Percentiles rank a stretch among this genome's conserved stretches.
Conservation (phyloP, 805 yeast genomes). For the Priceomyces melissophilus region DNA sequence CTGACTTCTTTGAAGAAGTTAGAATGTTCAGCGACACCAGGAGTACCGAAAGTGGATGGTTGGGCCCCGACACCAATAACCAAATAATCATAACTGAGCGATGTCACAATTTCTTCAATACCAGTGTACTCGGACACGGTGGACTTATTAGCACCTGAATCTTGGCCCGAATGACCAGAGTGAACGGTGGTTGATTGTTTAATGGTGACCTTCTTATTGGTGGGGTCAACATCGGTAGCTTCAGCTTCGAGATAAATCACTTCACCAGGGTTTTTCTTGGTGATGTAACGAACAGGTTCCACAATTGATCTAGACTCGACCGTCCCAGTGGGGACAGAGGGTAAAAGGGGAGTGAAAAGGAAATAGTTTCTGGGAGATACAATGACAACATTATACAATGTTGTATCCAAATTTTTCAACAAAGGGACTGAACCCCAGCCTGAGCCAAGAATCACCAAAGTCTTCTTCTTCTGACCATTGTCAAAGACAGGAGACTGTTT, state of each 20-base stretch:
- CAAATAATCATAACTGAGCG: conserved; percentile 70
- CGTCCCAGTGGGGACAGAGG: conserved; percentile 93
- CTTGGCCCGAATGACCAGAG: conserved; percentile 52
- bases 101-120: conserved; percentile 42
- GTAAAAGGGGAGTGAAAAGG: conserved; percentile 91
- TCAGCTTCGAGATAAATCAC: conserved; percentile 86
- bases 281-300: conserved; percentile 87
- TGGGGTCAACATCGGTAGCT: conserved; percentile 79
- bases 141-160: conserved; percentile 41
- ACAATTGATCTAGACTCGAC: conserved; percentile 86
- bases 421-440: conserved; percentile 95
- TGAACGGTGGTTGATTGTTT: conserved; percentile 56
- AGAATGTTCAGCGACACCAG: conserved; percentile 88
- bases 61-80: conserved; percentile 94
- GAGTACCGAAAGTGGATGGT: conserved; percentile 91
- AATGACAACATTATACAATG: conserved; percentile 82
- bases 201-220: conserved; percentile 58
- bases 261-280: conserved; percentile 75
- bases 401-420: conserved; percentile 79
- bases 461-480: conserved; percentile 62
- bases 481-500: conserved; percentile 57
- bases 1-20: conserved; percentile 85
- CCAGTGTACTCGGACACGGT: conserved; percentile 39
- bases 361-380: conserved; percentile 95
- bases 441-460: conserved; percentile 78